Base-by-base conservation (phyloP, 1,284 basidiomycete species). In the Apiotrichum sp. region DNA sequence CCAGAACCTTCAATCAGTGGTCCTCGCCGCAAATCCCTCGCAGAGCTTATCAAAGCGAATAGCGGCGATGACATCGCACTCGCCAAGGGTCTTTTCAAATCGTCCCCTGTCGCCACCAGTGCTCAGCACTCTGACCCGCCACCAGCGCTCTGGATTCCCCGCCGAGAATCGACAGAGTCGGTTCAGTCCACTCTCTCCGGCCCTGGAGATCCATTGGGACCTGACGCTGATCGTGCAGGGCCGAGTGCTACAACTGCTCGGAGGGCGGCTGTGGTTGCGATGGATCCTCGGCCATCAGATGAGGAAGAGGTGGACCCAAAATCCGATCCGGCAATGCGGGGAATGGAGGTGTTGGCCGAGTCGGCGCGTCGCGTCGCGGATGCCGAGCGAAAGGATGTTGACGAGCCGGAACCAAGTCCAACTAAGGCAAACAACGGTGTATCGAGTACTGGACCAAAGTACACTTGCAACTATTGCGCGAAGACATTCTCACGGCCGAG, bases 401-500 rank as follows among this genome's bases (percentile, higher is more conserved):
- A 56, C 9, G 54, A 56, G 9, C 46, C 42, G 42, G 52, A 53
- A 40, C 41, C 13, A 48, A 52, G 59, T 34, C 52, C 58, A 47
- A 55, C 56, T 39, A 63, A 57, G 52, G 7, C 35, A 4, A 8
- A 22, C 32, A 39, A 29, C 50, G 29, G 16, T 38, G 54, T 36
- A 11, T 45, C 55, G 22, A 57, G 53, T 42, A 60, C 57, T 3
- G 71, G 71, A 11, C 73, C 73, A 1, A 73, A 72, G 56, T 74
- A 74, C 50, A 49, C 63, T 16, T 74, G 73, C 57, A 57, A 60
- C n/a, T 71, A 60, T 43, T 74, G 73, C 50, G 65, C 65, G 9
- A 74, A 74, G 57, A 68, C 67, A 3, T 74, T 74, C 50, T 71
- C 70, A 1, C 61, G 73, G 4, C 73, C 73, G 6, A 70, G 67